These are phyloP conservation scores for Darksidea phi DNA, from an alignment of 495 filamentous ascomycete genomes.

Conservation along the genomic window DNA sequence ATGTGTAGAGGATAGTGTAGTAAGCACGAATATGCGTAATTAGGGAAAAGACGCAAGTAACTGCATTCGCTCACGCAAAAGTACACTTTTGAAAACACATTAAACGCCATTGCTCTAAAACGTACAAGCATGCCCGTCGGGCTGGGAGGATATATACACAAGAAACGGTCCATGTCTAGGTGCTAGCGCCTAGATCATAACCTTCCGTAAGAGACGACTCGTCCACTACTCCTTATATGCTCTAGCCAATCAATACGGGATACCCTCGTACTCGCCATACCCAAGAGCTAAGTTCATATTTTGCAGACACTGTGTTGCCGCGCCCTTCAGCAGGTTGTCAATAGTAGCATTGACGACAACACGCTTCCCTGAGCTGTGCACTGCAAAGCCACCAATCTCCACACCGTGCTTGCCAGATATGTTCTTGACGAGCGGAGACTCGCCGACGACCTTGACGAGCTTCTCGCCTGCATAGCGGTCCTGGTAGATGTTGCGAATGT, in stretches of 20 bases:
- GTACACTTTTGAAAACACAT: no score
- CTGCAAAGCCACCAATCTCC: conserved; percentile 92
- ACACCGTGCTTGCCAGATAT: conserved; percentile 90
- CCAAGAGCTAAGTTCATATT: conserved; percentile 97
- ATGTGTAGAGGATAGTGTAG: no score
- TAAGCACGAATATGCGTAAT: no score
- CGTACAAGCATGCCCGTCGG: no score
- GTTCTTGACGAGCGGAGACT: conserved; percentile 81
- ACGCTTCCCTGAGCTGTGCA: conserved; percentile 81
- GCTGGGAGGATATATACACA: no score
- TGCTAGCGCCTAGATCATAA: no score
- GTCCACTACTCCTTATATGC: no score
- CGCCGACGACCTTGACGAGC: conserved; percentile 87
- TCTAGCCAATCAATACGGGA: conserved; percentile 51
- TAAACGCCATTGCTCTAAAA: no score
- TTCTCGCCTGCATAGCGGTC: conserved; percentile 94
- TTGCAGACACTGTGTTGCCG: conserved; percentile 93
- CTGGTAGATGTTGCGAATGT: conserved; percentile 93
- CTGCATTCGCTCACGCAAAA: no score
- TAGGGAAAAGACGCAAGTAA: no score
- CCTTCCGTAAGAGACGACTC: not conserved
- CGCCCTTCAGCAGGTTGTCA: conserved; percentile 95
- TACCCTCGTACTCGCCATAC: conserved; percentile 89
- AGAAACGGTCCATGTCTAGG: no score
- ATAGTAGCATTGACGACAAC: conserved; percentile 97